Conservation (phyloP, 768 basidiomycete genomes). For the Tulasnella sp. region DNA sequence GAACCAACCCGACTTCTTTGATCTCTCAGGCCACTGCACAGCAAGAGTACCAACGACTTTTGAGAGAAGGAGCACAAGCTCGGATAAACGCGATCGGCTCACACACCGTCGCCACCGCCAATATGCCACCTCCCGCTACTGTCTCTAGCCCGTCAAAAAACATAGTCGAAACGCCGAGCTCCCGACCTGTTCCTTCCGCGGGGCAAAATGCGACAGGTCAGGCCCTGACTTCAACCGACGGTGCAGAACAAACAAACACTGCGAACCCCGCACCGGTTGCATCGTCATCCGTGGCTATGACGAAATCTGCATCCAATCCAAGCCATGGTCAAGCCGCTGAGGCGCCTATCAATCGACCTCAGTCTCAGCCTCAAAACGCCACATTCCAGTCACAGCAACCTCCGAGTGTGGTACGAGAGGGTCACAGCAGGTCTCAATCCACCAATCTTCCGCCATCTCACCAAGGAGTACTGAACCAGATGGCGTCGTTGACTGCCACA, state of each 20-base stretch:
- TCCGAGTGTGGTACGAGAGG: background rate
- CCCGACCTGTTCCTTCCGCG: too few relatives aligned
- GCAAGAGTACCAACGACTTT: background rate
- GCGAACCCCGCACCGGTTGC: background rate
- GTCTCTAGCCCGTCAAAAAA: background rate
- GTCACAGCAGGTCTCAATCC: slow-evolving; percentile 5
- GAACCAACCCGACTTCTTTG: background rate
- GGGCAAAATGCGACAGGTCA: too few relatives aligned
- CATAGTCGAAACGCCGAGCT: too few relatives aligned
- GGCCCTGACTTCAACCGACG: background rate
- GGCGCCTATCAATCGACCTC: background rate
- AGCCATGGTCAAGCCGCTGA: background rate
- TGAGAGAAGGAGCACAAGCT: background rate
- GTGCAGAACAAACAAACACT: background rate
- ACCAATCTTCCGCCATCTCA: slow-evolving; percentile 5
- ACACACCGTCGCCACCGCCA: background rate
- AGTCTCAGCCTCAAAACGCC: slow-evolving; percentile 7
- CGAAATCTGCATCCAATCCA: background rate
- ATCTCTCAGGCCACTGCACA: background rate
- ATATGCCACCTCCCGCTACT: background rate
- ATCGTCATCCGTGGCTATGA: background rate
- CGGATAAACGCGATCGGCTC: background rate
- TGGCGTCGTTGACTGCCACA: too few relatives aligned
- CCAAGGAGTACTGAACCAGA: too few relatives aligned
- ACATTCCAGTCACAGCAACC: background rate